Percentiles rank a stretch among this genome's conserved stretches.
phyloP scores from a whole-genome alignment of 192 early-diverging fungal genomes.

The Geosiphon pyriformis region DNA sequence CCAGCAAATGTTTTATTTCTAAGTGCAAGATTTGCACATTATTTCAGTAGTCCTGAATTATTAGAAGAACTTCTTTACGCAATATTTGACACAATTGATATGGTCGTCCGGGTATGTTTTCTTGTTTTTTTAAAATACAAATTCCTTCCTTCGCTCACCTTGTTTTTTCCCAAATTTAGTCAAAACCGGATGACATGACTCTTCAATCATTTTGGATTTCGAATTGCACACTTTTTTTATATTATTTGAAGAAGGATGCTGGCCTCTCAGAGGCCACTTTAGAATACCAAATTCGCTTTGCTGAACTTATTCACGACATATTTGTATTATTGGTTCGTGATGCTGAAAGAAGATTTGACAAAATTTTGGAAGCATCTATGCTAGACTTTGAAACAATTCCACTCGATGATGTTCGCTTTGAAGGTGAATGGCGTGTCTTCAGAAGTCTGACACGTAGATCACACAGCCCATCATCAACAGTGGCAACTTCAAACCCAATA shows the following conservation, averaged over 20 bases:
- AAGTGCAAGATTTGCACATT: slow-evolving; percentile 82
- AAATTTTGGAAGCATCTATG: slow-evolving; percentile 59
- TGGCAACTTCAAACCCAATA: slow-evolving; percentile 12
- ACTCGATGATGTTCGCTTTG: slow-evolving; percentile 52
- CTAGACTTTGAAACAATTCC: slow-evolving; percentile 66
- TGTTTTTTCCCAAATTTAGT: slow-evolving; percentile 27
- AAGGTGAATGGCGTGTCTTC: slow-evolving; percentile 57
- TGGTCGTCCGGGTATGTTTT: slow-evolving; percentile 43
- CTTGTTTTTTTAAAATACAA: neutral
- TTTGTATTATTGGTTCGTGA: slow-evolving; percentile 60
- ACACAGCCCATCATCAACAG: slow-evolving; percentile 24
- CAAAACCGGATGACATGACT: slow-evolving; percentile 48
- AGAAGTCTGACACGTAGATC: slow-evolving; percentile 35
- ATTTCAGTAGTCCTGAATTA: slow-evolving; percentile 68
- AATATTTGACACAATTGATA: slow-evolving; percentile 52
- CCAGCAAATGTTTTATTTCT: slow-evolving; percentile 87
- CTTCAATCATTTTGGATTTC: slow-evolving; percentile 78
- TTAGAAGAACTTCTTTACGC: slow-evolving; percentile 62
- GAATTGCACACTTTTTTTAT: slow-evolving; percentile 76
- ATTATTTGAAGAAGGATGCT: slow-evolving; percentile 83
- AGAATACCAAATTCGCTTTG: slow-evolving; percentile 70
- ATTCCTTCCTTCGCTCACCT: slow-evolving; percentile 7
- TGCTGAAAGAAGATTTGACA: slow-evolving; percentile 60
- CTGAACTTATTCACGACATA: slow-evolving; percentile 74
- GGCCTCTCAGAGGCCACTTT: slow-evolving; percentile 64